Evolutionary conservation across 441 rosid genomes (phyloP).

Genomic region (Populus tomentosa): DNA sequence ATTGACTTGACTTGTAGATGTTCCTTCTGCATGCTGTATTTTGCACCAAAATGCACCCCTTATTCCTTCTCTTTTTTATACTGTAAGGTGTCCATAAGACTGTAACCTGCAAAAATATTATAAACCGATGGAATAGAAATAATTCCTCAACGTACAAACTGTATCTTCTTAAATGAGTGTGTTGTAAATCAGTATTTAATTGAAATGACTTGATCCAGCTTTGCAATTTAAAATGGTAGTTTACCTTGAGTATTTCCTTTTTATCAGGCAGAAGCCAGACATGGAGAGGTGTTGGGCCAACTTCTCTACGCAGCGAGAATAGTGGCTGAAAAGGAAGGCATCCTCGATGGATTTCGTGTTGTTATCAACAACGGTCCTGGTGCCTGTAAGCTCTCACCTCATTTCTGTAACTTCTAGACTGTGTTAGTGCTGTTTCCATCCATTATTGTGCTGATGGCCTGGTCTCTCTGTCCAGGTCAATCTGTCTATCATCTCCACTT

Average conservation of each 20-base stretch:
- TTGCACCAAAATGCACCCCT: not conserved
- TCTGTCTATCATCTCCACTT: slow-evolving; percentile 91
- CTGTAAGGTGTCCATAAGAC: not conserved
- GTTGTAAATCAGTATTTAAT: not conserved
- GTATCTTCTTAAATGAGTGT: not conserved
- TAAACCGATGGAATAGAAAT: not conserved
- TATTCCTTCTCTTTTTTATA: not conserved
- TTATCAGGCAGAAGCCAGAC: slow-evolving; percentile 69
- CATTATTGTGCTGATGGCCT: slow-evolving; percentile 1
- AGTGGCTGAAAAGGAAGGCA: slow-evolving; percentile 92
- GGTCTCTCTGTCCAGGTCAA: slow-evolving; percentile 51
- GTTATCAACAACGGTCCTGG: slow-evolving; percentile 79
- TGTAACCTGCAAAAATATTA: not conserved
- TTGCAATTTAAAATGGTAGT: not conserved
- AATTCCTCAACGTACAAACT: not conserved
- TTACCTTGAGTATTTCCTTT: not conserved
- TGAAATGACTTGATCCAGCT: not conserved
- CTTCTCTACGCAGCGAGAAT: slow-evolving; percentile 73
- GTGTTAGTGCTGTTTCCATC: not conserved
- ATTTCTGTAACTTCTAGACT: not conserved
- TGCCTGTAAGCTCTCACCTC: slow-evolving; percentile 57
- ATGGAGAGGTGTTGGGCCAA: slow-evolving; percentile 60
- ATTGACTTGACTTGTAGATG: not conserved
- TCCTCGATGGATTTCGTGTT: slow-evolving; percentile 73
- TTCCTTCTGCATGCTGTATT: not conserved